A percentile compares a stretch with the other conserved stretches of the same genome.
Conservation (phyloP, 2,329 filamentous ascomycete genomes). For the Colletotrichum zoysiae region DNA sequence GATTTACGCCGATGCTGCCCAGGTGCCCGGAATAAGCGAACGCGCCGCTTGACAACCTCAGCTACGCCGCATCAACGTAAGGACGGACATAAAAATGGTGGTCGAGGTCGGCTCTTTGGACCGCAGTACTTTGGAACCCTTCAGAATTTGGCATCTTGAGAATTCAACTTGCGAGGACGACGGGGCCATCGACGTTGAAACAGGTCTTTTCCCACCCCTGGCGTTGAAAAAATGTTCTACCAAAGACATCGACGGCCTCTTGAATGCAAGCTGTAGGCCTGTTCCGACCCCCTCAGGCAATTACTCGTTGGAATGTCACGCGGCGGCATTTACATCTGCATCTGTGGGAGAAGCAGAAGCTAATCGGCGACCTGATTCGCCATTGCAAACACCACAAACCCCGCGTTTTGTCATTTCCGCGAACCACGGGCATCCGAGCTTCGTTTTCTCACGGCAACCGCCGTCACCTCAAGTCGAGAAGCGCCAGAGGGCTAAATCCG, state of each 20-base stretch:
- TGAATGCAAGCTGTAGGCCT: neutral
- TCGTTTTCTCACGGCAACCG: slow-evolving; percentile 21
- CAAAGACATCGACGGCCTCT: slow-evolving; percentile 8
- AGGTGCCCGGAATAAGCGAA: slow-evolving; percentile 2
- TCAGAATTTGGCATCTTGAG: slow-evolving; percentile 28
- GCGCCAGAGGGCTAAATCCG: slow-evolving; percentile 59
- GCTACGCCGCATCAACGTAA: neutral
- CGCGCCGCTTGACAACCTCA: neutral
- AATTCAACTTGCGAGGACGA: slow-evolving; percentile 7
- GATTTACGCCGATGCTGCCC: slow-evolving; percentile 3
- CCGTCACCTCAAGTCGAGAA: slow-evolving; percentile 20
- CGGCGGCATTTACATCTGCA: neutral
- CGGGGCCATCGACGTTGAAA: slow-evolving; percentile 2
- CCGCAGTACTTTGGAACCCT: slow-evolving; percentile 27
- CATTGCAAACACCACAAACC: neutral
- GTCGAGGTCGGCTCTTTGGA: slow-evolving; percentile 36
- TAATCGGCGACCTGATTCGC: neutral
- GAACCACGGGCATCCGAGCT: slow-evolving; percentile 1
- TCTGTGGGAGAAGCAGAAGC: neutral
- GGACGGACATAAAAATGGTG: slow-evolving; percentile 25
- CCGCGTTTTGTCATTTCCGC: neutral
- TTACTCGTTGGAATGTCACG: neutral
- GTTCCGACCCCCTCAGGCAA: neutral
- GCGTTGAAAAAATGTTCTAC: slow-evolving; percentile 9
- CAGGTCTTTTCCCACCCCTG: slow-evolving; percentile 23